Conservation (phyloP, 164 flowering plant species). For the Nelumbo lutea region DNA sequence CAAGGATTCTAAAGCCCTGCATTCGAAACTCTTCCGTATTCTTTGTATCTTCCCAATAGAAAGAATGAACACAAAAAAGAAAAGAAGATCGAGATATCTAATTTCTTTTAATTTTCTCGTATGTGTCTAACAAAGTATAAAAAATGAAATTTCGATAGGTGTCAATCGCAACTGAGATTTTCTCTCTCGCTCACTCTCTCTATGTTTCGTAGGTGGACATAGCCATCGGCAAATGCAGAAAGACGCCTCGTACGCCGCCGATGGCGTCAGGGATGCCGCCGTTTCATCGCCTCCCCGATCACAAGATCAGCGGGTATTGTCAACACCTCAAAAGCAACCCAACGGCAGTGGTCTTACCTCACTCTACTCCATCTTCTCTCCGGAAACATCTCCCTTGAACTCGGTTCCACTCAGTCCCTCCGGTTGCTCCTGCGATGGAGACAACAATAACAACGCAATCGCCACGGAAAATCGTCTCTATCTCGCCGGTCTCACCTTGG, state of each 20-base stretch:
- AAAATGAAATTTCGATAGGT: too few relatives aligned
- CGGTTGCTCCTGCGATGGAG: conserved; percentile 10
- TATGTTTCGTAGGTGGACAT: too few relatives aligned
- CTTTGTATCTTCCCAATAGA: too few relatives aligned
- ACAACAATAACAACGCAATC: neutral
- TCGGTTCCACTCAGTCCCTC: conserved; percentile 16
- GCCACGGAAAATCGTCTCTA: conserved; percentile 11
- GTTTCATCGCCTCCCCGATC: conserved; percentile 5
- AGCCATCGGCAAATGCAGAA: neutral
- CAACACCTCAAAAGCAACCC: neutral
- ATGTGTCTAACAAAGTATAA: too few relatives aligned
- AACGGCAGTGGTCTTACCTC: conserved; percentile 18
- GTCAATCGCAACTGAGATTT: neutral
- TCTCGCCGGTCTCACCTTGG: conserved; percentile 31
- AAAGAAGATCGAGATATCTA: too few relatives aligned
- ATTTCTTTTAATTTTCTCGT: too few relatives aligned
- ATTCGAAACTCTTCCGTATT: too few relatives aligned
- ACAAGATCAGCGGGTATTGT: neutral
- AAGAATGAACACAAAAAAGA: too few relatives aligned
- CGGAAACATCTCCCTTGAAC: conserved; percentile 10
- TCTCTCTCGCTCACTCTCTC: neutral
- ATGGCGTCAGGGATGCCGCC: neutral
- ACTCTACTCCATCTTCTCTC: conserved; percentile 19
- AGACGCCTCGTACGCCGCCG: neutral
- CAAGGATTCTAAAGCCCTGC: too few relatives aligned